phyloP scores from a whole-genome alignment of 2,329 filamentous ascomycete genomes.

The Knufia petricola region DNA sequence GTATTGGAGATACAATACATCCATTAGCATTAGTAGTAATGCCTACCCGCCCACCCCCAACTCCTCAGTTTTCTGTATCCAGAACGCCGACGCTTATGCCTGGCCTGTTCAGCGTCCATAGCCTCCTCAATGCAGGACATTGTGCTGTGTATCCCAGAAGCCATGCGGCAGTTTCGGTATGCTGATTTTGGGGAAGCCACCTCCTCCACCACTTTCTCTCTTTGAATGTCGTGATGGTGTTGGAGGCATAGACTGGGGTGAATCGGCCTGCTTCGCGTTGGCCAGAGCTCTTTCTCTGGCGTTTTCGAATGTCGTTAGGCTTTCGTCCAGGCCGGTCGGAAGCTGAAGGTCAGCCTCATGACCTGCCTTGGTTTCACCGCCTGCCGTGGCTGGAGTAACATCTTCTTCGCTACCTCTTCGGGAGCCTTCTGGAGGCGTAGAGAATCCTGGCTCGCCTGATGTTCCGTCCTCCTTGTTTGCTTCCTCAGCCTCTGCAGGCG shows the following conservation, averaged over 20 bases:
- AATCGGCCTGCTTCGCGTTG: slow-evolving; percentile 4
- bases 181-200: slow-evolving; percentile 20
- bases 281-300: slow-evolving; percentile 16
- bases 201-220: slow-evolving; percentile 13
- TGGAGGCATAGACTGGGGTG: slow-evolving; percentile 12
- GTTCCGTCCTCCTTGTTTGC: slow-evolving; percentile 2
- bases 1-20: too few relatives aligned
- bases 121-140: slow-evolving; percentile 15
- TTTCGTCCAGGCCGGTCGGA: slow-evolving; percentile 16
- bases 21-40: too few relatives aligned
- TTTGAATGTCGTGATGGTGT: slow-evolving; percentile 17
- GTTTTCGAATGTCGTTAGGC: slow-evolving; percentile 22
- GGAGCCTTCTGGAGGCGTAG: not conserved
- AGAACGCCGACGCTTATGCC: not conserved
- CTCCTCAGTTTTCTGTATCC: not conserved
- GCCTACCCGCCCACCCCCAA: too few relatives aligned
- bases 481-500: not conserved
- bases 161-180: slow-evolving; percentile 19
- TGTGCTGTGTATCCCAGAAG: slow-evolving; percentile 21
- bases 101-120: not conserved
- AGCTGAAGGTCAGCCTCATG: slow-evolving; percentile 15
- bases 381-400: not conserved
- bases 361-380: slow-evolving; percentile 7
- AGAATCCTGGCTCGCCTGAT: not conserved
- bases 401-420: slow-evolving; percentile 1